Evolutionary conservation across 805 yeast genomes (phyloP), one percentile per base, ranked within the genome.

Genomic region (Myxozyma geophila): DNA sequence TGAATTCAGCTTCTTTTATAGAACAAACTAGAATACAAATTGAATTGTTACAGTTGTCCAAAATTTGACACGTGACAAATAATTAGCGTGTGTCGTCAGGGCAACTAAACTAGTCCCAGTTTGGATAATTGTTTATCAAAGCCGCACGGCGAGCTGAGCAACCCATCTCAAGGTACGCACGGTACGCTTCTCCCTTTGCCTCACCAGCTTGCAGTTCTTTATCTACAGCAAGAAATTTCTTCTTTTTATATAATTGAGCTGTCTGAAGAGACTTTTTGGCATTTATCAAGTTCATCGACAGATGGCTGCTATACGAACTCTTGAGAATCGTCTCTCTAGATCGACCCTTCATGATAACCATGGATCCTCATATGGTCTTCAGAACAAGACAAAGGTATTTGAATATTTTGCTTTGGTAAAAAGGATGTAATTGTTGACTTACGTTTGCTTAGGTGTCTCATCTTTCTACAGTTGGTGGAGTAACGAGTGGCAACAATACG

Each of bases 241-340:
- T 28, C 28, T 28, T 28, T 28, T 28, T 28, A n/a, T 28, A 28
- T 3, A 28, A 28, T 28, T 28, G 28, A 28, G 28, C 28, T 28
- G 5, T 2, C 28, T 28, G 28, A 2, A 3, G 28, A 28, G n/a
- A 28, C 5, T 28, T 28, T 28, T 28, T 28, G 28, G 28, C 28
- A 28, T 52, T 13, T 43, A 21, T 12, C 15, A 10, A 21, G n/a
- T 6, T 28, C 43, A 39, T n/a, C 19, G n/a, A 7, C 3, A 7
- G 23, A 64, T 63, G 69, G 51, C 64, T 13, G 47, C 69, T 12
- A 54, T 64, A 12, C 35, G 61, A 33, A 47, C 67, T 7, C 57
- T 66, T 1, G 69, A 66, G 44, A 59, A 62, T 21, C 47, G 64
- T 13, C 64, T 66, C 28, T 66, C 69, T 13, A 54, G 64, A 28